Base-by-base conservation (phyloP, 1,139 yeast species). In the Yamadazyma siamensis region DNA sequence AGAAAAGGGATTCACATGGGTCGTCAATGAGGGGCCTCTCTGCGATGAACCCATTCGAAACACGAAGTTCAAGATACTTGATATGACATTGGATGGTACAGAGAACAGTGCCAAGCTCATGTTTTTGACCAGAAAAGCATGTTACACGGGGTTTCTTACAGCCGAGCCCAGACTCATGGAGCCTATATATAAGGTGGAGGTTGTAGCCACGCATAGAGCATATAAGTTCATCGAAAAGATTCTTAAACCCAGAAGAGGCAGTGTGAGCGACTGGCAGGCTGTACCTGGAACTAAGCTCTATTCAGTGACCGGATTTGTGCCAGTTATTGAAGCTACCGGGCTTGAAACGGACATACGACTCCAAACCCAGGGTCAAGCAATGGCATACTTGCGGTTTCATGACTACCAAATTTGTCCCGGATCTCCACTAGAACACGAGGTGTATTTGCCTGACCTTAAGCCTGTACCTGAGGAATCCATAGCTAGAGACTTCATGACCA, bases 321-420 rank as follows among this genome's bases (percentile, higher is more conserved):
- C 98, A 0, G 94, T 86, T 0, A 84, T 91, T 31, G 98, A 94
- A 44, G 81, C 96, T 0, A 64, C 82, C 35, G 98, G 98, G 0
- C 67, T 94, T 28, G 96, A 86, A 50, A 78, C 95, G 0, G 98
- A 91, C 49, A 59, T 91, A 21, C 61, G 95, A 39, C 59, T 87
- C 13, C 75, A 80, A 14, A 77, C 95, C 0, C 79, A 77, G 39
- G 96, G 96, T 4, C 80, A 76, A 44, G 94, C 94, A 0, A 69
- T 77, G 62, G 76, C 88, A 27, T 77, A 75, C 25, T 54, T 82
- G 39, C 71, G 71, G 27, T 87, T 85, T 53, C 69, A 71, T 35
- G 71, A 66, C 37, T 94, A 96, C 95, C 73, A 75, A 13, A 54
- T 66, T 6, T 95, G 86, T 0, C 95, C 96, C 2, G 98, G 98